A percentile compares a stretch with the other conserved stretches of the same genome.
Evolutionary conservation across 2,329 filamentous ascomycete genomes (phyloP).

Genomic region (Sclerotiophoma versabilis): DNA sequence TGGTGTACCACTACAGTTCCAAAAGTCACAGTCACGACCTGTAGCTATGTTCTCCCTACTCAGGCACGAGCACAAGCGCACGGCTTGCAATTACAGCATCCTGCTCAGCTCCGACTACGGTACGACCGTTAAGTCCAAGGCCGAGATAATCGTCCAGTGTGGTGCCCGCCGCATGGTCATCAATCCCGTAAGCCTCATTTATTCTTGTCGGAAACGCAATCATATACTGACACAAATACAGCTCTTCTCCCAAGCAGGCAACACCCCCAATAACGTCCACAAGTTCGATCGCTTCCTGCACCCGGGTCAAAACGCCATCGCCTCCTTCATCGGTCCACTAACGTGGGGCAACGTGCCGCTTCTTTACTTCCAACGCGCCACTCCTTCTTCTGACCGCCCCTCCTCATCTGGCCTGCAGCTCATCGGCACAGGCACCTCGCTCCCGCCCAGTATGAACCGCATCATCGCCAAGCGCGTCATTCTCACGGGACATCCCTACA

Average conservation of each 20-base stretch:
- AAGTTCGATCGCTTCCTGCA: constrained; percentile 94
- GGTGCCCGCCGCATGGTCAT: constrained; percentile 86
- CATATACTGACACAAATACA: constrained; percentile 12
- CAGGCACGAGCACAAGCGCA: constrained; percentile 93
- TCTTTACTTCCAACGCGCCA: constrained; percentile 78
- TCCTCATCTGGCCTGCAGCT: constrained; percentile 64
- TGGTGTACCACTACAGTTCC: constrained; percentile 63
- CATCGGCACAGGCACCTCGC: constrained; percentile 84
- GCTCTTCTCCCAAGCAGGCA: constrained; percentile 86
- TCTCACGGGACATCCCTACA: constrained; percentile 94
- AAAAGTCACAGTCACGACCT: constrained; percentile 63
- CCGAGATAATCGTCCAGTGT: constrained; percentile 89
- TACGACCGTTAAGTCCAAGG: constrained; percentile 85
- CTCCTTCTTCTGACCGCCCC: constrained; percentile 40
- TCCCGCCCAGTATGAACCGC: constrained; percentile 75
- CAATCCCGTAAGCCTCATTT: constrained; percentile 65
- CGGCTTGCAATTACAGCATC: constrained; percentile 84
- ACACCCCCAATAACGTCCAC: constrained; percentile 94
- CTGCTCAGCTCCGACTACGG: constrained; percentile 80
- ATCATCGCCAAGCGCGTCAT: constrained; percentile 94
- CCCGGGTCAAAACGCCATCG: constrained; percentile 87
- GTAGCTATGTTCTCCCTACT: constrained; percentile 84
- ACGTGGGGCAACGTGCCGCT: constrained; percentile 93
- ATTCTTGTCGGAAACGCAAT: not conserved
- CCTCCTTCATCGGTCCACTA: constrained; percentile 86